These are phyloP conservation scores for Helianthus annuus DNA, from an alignment of 129 eudicot species.

Conservation along the genomic window HanXRQr2.0-SUNRISE NC_035438.2:16708649-16709148, in stretches of 20 bases:
- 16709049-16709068: constrained; percentile 22
- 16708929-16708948: constrained; percentile 42
- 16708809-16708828: constrained; percentile 84
- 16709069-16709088: not conserved
- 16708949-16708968: constrained; percentile 43
- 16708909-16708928: constrained; percentile 15
- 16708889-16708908: constrained; percentile 39
- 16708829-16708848: constrained; percentile 68
- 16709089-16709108: constrained; percentile 12
- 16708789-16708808: constrained; percentile 60
- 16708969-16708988: constrained; percentile 79
- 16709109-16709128: constrained; percentile 28
- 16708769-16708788: constrained; percentile 79
- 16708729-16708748: constrained; percentile 65
- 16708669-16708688: constrained; percentile 71
- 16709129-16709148: constrained; percentile 40
- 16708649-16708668: constrained; percentile 39
- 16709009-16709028: constrained; percentile 14
- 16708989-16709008: constrained; percentile 87
- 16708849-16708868: constrained; percentile 65
- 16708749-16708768: constrained; percentile 87
- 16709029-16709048: constrained; percentile 23
- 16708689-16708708: constrained; percentile 88
- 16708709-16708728: constrained; percentile 95
- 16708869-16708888: constrained; percentile 18